These are phyloP conservation scores for Eucalyptus cloeziana DNA, from an alignment of 345 rosid genomes.

Conservation along the genomic window DNA sequence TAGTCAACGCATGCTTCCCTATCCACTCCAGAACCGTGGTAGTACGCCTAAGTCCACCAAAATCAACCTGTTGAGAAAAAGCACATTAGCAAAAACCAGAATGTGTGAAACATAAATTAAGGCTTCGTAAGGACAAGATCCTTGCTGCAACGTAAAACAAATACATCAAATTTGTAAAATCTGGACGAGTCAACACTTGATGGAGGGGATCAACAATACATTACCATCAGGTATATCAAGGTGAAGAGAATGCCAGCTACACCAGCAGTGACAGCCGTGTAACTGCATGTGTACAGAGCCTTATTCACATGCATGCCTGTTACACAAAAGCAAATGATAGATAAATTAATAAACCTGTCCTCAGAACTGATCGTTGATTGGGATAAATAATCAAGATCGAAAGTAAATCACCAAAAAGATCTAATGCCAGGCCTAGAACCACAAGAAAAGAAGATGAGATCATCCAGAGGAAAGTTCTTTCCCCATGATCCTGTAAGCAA, in stretches of 20 bases:
- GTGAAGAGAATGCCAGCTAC: slow-evolving; percentile 67
- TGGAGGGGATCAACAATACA: too few species aligned
- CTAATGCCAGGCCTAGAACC: slow-evolving; percentile 36
- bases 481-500: slow-evolving; percentile 42
- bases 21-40: slow-evolving; percentile 66
- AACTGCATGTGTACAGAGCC: slow-evolving; percentile 76
- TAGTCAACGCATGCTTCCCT: slow-evolving; percentile 67
- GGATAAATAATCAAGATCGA: background rate
- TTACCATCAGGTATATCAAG: slow-evolving; percentile 57
- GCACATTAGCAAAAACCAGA: background rate
- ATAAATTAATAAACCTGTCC: background rate
- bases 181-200: background rate
- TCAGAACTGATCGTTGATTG: background rate
- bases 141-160: background rate
- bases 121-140: background rate
- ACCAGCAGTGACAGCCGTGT: slow-evolving; percentile 61
- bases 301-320: slow-evolving; percentile 82
- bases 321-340: background rate
- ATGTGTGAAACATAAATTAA: background rate
- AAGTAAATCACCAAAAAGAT: slow-evolving; percentile 34
- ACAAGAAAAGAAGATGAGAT: slow-evolving; percentile 40
- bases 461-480: slow-evolving; percentile 48
- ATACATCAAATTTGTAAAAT: background rate
- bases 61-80: slow-evolving; percentile 18
- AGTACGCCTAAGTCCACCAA: slow-evolving; percentile 29